phyloP scores from a whole-genome alignment of 78 protist genomes.

The Dictyostelium discoideum region DNA sequence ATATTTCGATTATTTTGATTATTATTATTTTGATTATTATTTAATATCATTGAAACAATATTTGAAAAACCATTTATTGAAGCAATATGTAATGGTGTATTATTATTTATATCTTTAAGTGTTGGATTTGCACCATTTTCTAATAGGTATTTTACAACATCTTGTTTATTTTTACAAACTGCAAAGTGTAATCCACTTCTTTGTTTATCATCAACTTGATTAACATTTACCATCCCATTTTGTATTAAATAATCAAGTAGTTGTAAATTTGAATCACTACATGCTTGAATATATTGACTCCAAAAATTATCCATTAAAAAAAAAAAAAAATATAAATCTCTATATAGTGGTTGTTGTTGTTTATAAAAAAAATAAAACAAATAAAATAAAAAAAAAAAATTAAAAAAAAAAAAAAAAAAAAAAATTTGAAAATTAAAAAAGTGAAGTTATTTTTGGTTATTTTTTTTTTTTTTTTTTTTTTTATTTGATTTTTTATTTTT shows the following conservation, averaged over 20 bases:
- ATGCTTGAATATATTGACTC: not conserved
- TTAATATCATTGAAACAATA: conserved; percentile 15
- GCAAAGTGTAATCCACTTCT: conserved; percentile 66
- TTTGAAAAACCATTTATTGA: not conserved
- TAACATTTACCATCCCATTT: conserved; percentile 5
- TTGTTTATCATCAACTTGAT: conserved; percentile 28
- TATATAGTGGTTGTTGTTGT: not conserved
- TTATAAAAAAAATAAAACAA: not conserved
- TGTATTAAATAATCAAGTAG: not conserved
- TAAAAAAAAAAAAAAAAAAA: no score
- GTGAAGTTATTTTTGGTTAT: no score
- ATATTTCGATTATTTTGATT: not conserved
- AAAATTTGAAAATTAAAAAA: no score
- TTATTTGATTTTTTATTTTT: no score
- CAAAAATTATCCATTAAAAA: not conserved
- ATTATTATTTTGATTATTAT: not conserved
- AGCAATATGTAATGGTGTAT: conserved; percentile 22
- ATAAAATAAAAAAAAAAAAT: not conserved
- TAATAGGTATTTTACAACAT: conserved; percentile 6
- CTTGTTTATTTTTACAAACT: not conserved
- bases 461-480: no score
- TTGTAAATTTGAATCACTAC: not conserved
- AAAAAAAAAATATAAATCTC: not conserved
- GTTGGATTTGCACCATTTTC: not conserved
- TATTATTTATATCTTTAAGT: conserved; percentile 12